Evolutionary conservation across 371 early-diverging fungal species (phyloP), one percentile per base, ranked within the genome.

Genomic region (Mortierella sp.): DNA sequence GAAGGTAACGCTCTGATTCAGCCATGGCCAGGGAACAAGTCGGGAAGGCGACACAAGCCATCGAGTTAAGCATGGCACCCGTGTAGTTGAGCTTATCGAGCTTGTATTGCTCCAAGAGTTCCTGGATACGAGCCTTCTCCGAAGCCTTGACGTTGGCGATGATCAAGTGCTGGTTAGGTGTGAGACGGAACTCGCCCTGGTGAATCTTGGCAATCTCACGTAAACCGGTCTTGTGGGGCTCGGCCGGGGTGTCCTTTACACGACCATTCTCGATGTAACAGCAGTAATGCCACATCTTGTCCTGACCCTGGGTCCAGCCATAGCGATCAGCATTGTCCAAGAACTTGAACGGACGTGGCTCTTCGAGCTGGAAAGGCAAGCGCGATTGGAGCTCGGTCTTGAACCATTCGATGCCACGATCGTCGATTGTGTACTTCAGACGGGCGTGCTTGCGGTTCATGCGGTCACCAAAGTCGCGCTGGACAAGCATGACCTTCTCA

Each of bases 391-490:
- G 88, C 76, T 96, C 93, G 50, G 71, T 79, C 75, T 89, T 86
- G 90, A 95, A 94, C 90, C 94, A 96, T 63, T 91, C 92, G 62
- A 97, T 69, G 49, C 96, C 94, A 65, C 92, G 90, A 80, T 95
- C 96, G 60, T 97, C 96, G 65, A 96, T 93, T 48, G 97, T 97
- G 86, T 97, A 97, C 92, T 97, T 97, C 71, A 97, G 84, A 66
- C 97, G 93, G 19, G 97, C 97, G 82, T 97, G 97, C 87, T 95
- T 95, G 80, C 97, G 93, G 92, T 97, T 97, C 81, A 90, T 89
- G 67, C 97, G 92, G 85, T 95, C 95, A 67, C 97, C 97, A 72
- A 88, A 91, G 79, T 97, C 97, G 56, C 97, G 89, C 83, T 97
- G 97, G 32, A 95, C 94, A 0, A 90, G 81, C 88, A 96, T 90